Conservation (phyloP, 139 green algal genomes). For the Raphidocelis subcapitata region DNA sequence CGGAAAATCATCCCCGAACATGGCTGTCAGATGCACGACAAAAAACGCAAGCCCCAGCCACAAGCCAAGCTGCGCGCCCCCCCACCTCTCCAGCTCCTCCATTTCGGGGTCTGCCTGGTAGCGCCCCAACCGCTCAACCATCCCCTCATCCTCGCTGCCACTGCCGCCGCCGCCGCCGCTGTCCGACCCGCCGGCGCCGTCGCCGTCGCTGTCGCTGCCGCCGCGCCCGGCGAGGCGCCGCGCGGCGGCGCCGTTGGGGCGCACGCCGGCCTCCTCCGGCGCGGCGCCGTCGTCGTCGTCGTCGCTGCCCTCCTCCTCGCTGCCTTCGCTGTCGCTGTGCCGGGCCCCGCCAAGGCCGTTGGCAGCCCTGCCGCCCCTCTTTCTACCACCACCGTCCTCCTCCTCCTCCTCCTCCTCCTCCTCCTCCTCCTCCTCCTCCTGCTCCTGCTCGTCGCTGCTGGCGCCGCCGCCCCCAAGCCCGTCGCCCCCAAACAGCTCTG, state of each 20-base stretch:
- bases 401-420: conserved; percentile 18
- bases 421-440: conserved; percentile 10
- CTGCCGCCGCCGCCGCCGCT: neutral
- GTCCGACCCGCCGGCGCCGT: neutral
- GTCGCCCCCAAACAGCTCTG: conserved; percentile 19
- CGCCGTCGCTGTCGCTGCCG: neutral
- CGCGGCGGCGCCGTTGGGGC: too few relatives aligned
- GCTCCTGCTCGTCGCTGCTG: conserved; percentile 1
- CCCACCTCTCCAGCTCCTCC: conserved; percentile 55
- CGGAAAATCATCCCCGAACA: too few relatives aligned
- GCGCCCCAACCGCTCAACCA: neutral
- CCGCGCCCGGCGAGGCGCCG: too few relatives aligned
- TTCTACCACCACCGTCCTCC: neutral
- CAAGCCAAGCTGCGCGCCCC: neutral
- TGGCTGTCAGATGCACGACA: too few relatives aligned
- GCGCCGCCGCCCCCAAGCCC: neutral
- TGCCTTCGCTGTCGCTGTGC: neutral
- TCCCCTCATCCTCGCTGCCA: conserved; percentile 2
- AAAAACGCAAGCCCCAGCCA: too few relatives aligned
- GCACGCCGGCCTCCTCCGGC: too few relatives aligned
- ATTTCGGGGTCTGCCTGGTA: conserved; percentile 27
- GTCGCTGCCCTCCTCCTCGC: too few relatives aligned
- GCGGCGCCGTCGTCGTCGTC: neutral
- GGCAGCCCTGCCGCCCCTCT: neutral
- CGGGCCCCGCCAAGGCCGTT: neutral